Percentiles rank a stretch among this genome's conserved stretches.
Conservation (phyloP, 331 rosid genomes). For the Dryas integrifolia region DNA sequence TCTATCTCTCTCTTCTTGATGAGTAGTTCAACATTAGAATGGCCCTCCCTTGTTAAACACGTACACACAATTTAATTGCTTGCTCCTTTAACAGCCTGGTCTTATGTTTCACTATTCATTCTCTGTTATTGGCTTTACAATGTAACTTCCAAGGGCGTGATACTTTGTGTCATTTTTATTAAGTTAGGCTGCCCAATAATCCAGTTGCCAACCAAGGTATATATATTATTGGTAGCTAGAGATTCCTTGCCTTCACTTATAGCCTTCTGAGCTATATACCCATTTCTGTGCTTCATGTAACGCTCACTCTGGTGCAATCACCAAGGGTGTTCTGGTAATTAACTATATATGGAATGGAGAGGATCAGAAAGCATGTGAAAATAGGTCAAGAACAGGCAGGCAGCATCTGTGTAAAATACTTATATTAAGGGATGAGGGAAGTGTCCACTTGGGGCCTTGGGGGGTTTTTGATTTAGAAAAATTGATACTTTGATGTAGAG, state of each 20-base stretch:
- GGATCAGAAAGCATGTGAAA: slow-evolving; percentile 68
- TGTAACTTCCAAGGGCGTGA: slow-evolving; percentile 18
- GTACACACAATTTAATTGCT: slow-evolving; percentile 11
- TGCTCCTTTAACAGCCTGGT: slow-evolving; percentile 36
- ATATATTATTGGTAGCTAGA: slow-evolving; percentile 12
- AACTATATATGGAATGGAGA: slow-evolving; percentile 18
- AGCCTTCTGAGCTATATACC: slow-evolving; percentile 18
- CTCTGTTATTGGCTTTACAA: slow-evolving; percentile 7
- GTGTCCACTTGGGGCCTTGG: slow-evolving; percentile 5
- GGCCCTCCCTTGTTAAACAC: slow-evolving; percentile 21
- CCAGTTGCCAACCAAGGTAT: background rate
- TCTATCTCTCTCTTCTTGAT: slow-evolving; percentile 33
- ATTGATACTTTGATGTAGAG: background rate
- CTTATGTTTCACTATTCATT: slow-evolving; percentile 22
- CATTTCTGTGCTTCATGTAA: slow-evolving; percentile 23
- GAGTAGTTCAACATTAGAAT: slow-evolving; percentile 31
- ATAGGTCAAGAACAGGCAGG: slow-evolving; percentile 48
- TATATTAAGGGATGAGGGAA: slow-evolving; percentile 17
- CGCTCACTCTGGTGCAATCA: background rate
- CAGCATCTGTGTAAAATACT: slow-evolving; percentile 51
- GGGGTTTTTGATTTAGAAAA: slow-evolving; percentile 30
- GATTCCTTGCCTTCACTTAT: slow-evolving; percentile 35
- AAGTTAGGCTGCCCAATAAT: slow-evolving; percentile 32
- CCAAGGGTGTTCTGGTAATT: slow-evolving; percentile 43
- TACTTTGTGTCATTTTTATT: slow-evolving; percentile 24